phyloP scores from a whole-genome alignment of 2,329 filamentous ascomycete genomes.

The Ophiostoma ulmi region DNA sequence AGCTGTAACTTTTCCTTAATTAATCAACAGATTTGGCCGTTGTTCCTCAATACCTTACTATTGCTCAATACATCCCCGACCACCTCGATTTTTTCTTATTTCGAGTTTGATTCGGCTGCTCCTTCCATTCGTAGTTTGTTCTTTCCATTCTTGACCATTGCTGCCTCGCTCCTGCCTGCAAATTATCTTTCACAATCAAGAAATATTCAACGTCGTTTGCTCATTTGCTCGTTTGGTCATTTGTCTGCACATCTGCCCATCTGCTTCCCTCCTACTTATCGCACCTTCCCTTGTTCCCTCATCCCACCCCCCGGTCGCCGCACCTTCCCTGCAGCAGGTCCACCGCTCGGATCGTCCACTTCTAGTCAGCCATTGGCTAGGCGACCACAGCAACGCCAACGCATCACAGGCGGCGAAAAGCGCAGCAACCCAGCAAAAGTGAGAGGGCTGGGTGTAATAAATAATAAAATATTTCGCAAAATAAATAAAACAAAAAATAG shows the following conservation, averaged over 20 bases:
- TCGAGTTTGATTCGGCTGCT: not conserved
- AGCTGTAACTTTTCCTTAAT: not conserved
- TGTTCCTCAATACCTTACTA: not conserved
- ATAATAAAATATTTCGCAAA: slow-evolving; percentile 9
- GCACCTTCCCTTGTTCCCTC: slow-evolving; percentile 15
- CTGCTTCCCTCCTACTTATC: not conserved
- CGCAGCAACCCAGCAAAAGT: slow-evolving; percentile 22
- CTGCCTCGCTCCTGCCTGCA: slow-evolving; percentile 3
- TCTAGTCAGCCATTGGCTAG: slow-evolving; percentile 28
- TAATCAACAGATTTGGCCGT: not conserved
- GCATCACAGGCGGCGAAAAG: slow-evolving; percentile 27
- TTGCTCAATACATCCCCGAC: not conserved
- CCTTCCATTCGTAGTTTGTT: not conserved
- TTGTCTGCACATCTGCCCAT: not conserved
- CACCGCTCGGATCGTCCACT: slow-evolving; percentile 26
- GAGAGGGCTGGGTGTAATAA: slow-evolving; percentile 15
- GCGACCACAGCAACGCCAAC: slow-evolving; percentile 29
- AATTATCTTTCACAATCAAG: not conserved
- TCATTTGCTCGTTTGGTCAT: not conserved
- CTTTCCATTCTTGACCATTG: not conserved
- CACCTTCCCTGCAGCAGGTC: slow-evolving; percentile 27
- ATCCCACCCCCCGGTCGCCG: slow-evolving; percentile 22
- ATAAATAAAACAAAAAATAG: slow-evolving; percentile 17
- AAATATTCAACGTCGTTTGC: not conserved
- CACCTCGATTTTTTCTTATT: not conserved